phyloP scores from a whole-genome alignment of 2,329 filamentous ascomycete genomes.

The Aciculosporium take region DNA sequence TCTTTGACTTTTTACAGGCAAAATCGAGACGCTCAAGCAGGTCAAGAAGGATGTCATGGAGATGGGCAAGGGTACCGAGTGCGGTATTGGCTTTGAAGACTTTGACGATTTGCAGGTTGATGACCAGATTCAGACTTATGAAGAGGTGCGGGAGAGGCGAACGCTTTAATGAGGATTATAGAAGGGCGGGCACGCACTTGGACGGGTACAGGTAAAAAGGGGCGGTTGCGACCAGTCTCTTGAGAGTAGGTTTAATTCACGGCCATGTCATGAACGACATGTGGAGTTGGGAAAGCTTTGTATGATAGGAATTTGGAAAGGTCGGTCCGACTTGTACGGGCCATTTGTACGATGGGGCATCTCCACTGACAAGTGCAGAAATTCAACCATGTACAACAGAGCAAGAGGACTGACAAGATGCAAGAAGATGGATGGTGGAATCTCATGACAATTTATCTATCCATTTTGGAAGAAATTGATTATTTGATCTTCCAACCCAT shows the following conservation, averaged over 20 bases:
- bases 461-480: too few species aligned
- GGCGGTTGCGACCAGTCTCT: too few species aligned
- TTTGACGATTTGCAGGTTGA: slow-evolving; percentile 70
- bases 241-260: too few species aligned
- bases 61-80: slow-evolving; percentile 88
- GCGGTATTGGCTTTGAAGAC: slow-evolving; percentile 69
- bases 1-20: slow-evolving; percentile 36
- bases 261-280: too few species aligned
- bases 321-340: not conserved
- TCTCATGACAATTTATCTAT: not conserved
- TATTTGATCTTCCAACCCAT: not conserved
- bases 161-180: slow-evolving; percentile 23
- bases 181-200: not conserved
- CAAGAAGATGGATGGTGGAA: not conserved
- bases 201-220: not conserved
- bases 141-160: slow-evolving; percentile 62
- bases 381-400: not conserved
- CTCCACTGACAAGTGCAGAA: not conserved
- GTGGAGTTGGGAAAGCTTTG: too few species aligned
- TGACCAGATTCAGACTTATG: slow-evolving; percentile 78
- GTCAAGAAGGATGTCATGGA: slow-evolving; percentile 83
- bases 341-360: not conserved
- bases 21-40: slow-evolving; percentile 70
- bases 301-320: not conserved
- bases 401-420: not conserved